Base-by-base conservation (phyloP, 192 early-diverging fungal species). In the Globomyces pollinis-pini region DNA sequence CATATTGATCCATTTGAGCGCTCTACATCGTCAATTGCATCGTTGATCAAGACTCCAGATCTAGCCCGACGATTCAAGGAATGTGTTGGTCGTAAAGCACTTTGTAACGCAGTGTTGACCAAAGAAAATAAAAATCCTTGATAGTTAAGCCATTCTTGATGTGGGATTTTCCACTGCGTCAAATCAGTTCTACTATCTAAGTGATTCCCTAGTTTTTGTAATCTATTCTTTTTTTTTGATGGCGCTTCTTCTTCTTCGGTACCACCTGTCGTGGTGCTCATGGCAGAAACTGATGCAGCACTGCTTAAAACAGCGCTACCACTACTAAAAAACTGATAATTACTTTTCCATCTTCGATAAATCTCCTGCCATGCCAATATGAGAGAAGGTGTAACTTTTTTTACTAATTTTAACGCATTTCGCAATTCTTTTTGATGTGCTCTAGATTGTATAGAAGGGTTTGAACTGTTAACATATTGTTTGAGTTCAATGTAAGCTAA, bases 351-450 rank as follows among this genome's bases (percentile, higher is more conserved):
- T 16, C 84, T 66, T 35, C 77, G 76, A 51, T 80, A 91, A 0
- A 87, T 74, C 57, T 93, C 89, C 62, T 89, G 87, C 86, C 87
- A 91, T 2, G 88, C 89, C 5, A 79, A 83, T 49, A 91, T 62
- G 54, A 86, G 88, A 24, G 88, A 89, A 1, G 81, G 70, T 0
- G 88, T 89, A 7, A 80, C 80, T 24, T 74, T 69, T 20, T 72
- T 67, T 63, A 87, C 3, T 9, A 16, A 43, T 16, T 18, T 43
- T 43, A 93, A 60, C 4, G 90, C 62, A 9, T 72, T 77, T n/a
- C 91, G 69, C 44, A 88, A 78, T 0, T 86, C 75, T 57, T 90
- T 88, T 61, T 93, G 89, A 54, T 26, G 12, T 60, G 30, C 47
- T 31, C 43, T 65, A 36, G 35, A 36, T 5, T 8, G 35, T 8